These are phyloP conservation scores for Piper betle DNA, from an alignment of 164 flowering plant species.

Conservation along the genomic window DNA sequence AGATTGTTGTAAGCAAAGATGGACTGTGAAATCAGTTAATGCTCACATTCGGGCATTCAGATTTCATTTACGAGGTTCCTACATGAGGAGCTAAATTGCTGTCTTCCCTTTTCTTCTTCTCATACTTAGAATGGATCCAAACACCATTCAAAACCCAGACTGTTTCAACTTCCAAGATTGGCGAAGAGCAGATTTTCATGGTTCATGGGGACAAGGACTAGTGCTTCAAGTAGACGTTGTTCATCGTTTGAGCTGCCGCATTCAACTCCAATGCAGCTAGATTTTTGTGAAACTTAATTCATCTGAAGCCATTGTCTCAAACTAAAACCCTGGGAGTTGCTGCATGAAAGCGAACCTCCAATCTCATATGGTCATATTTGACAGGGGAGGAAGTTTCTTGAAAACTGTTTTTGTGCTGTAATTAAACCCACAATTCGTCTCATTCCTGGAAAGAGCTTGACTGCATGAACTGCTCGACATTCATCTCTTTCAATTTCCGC, in stretches of 20 bases:
- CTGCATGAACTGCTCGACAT: background rate
- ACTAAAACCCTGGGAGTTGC: background rate
- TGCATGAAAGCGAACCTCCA: background rate
- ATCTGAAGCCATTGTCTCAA: background rate
- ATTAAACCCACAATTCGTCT: background rate
- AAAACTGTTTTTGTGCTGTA: background rate
- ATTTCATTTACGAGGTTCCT: background rate
- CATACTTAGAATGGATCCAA: background rate
- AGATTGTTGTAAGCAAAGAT: too few species aligned
- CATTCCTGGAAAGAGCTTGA: background rate
- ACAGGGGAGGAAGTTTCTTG: background rate
- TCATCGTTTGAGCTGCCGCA: too few species aligned
- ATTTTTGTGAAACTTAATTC: too few species aligned
- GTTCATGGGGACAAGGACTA: background rate
- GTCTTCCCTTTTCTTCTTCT: background rate
- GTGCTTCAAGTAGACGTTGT: background rate
- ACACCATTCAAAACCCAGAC: background rate
- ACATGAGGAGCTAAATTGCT: background rate
- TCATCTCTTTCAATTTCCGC: background rate
- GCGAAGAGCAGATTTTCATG: background rate
- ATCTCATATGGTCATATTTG: background rate
- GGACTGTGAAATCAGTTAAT: too few species aligned
- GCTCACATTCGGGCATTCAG: background rate
- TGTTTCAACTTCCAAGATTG: background rate
- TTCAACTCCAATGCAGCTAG: too few species aligned